Evolutionary conservation across 2,329 filamentous ascomycete species (phyloP).

Genomic region (Ustulina deusta): DNA sequence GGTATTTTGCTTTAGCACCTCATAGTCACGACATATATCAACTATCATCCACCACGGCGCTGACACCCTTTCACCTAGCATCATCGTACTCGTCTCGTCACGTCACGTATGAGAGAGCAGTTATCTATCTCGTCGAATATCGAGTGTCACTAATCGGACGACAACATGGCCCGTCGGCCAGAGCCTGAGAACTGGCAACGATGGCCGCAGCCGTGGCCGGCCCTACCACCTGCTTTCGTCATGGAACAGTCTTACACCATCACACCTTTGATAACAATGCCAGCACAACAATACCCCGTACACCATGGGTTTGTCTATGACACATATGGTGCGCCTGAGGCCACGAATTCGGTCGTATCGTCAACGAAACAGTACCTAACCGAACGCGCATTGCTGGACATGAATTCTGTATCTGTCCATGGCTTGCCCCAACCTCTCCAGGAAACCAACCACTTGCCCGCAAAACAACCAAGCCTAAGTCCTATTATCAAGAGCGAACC

Average conservation of each 20-base stretch:
- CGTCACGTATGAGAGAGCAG: conserved; percentile 19
- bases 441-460: conserved; percentile 18
- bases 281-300: conserved; percentile 34
- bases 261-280: conserved; percentile 57
- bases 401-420: conserved; percentile 24
- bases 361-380: conserved; percentile 34
- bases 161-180: conserved; percentile 35
- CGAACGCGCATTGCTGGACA: conserved; percentile 31
- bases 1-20: conserved; percentile 40
- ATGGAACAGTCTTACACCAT: conserved; percentile 59
- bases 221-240: conserved; percentile 62
- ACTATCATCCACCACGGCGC: conserved; percentile 19
- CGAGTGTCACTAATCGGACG: conserved; percentile 8
- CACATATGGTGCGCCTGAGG: conserved; percentile 26
- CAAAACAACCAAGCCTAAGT: conserved; percentile 31
- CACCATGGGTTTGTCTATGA: conserved; percentile 37
- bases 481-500: conserved; percentile 40
- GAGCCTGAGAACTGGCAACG: conserved; percentile 62
- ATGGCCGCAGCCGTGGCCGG: conserved; percentile 62
- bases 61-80: conserved; percentile 2
- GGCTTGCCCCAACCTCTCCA: conserved; percentile 18
- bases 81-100: conserved; percentile 14
- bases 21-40: conserved; percentile 22
- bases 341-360: conserved; percentile 20
- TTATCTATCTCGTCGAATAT: conserved; percentile 19